Evolutionary conservation across 768 basidiomycete species (phyloP).

Genomic region (Tephrocybe sp.): DNA sequence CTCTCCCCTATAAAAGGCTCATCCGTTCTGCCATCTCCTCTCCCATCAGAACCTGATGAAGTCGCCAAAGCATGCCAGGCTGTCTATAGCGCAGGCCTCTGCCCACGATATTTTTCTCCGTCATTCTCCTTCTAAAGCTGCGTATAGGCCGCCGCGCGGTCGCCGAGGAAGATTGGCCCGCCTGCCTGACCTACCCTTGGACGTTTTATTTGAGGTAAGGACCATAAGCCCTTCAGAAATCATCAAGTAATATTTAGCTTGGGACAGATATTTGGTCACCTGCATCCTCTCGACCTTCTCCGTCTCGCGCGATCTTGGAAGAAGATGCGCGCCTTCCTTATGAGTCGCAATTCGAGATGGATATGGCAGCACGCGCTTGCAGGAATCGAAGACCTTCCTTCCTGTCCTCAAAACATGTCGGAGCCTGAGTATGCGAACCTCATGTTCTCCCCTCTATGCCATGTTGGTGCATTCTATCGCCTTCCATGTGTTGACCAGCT

Average conservation of each 20-base stretch:
- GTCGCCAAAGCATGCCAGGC: constrained; percentile 1
- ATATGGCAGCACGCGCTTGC: constrained; percentile 41
- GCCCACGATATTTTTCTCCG: neutral
- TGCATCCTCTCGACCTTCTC: constrained; percentile 44
- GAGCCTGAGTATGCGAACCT: constrained; percentile 44
- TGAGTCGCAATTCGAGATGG: constrained; percentile 35
- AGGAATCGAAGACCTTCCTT: constrained; percentile 37
- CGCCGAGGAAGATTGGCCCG: constrained; percentile 12
- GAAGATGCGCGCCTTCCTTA: constrained; percentile 38
- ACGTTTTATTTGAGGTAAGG: constrained; percentile 17
- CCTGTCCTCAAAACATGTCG: constrained; percentile 41
- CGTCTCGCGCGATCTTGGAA: constrained; percentile 42
- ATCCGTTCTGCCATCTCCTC: neutral
- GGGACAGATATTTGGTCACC: constrained; percentile 37
- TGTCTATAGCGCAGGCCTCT: constrained; percentile 4
- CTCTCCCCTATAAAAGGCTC: neutral
- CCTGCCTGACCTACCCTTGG: constrained; percentile 16
- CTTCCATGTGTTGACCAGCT: constrained; percentile 4
- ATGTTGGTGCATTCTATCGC: constrained; percentile 28
- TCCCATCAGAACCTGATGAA: constrained; percentile 4
- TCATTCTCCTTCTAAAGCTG: neutral
- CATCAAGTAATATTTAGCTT: neutral
- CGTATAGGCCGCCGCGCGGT: constrained; percentile 3
- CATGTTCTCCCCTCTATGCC: constrained; percentile 40
- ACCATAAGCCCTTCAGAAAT: neutral